These are phyloP conservation scores for Herpetomonas samuelpessoai DNA, from an alignment of 208 protist genomes.

Conservation along the genomic window DNA sequence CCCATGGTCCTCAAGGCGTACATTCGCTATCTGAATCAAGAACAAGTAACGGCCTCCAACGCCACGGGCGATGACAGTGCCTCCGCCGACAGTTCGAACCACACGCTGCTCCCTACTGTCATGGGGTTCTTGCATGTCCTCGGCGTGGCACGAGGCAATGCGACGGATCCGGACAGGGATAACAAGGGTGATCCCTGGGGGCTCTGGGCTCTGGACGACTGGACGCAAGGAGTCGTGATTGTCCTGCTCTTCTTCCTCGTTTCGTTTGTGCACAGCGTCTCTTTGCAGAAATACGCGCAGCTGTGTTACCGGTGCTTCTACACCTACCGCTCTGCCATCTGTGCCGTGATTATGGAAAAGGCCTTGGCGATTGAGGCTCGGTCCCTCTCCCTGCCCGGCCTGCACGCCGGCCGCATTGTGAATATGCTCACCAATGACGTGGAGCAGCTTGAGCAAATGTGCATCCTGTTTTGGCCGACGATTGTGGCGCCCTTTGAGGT, in stretches of 20 bases:
- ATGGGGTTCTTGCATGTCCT: no score
- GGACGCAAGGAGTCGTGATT: slow-evolving; percentile 7
- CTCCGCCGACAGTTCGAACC: neutral
- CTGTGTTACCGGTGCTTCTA: slow-evolving; percentile 13
- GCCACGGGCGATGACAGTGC: neutral
- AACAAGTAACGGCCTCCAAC: neutral
- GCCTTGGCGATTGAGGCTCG: slow-evolving; percentile 29
- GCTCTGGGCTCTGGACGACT: neutral
- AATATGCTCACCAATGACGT: slow-evolving; percentile 77
- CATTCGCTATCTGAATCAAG: slow-evolving; percentile 3
- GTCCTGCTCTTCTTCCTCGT: slow-evolving; percentile 14
- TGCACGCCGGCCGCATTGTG: slow-evolving; percentile 67
- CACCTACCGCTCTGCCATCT: slow-evolving; percentile 22
- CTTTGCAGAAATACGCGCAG: slow-evolving; percentile 30
- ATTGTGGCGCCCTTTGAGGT: slow-evolving; percentile 39
- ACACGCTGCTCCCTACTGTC: neutral
- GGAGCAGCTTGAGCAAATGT: slow-evolving; percentile 37
- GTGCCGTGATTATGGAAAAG: slow-evolving; percentile 60
- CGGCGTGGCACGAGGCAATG: no score
- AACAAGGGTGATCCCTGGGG: no score
- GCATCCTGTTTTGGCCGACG: slow-evolving; percentile 17
- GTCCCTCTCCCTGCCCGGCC: slow-evolving; percentile 29
- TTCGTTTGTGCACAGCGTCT: slow-evolving; percentile 16
- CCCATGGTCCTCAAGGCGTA: neutral
- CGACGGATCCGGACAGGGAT: no score